These are phyloP conservation scores for Pythium apleroticum DNA, from an alignment of 352 stramenopile species.

Conservation along the genomic window DNA sequence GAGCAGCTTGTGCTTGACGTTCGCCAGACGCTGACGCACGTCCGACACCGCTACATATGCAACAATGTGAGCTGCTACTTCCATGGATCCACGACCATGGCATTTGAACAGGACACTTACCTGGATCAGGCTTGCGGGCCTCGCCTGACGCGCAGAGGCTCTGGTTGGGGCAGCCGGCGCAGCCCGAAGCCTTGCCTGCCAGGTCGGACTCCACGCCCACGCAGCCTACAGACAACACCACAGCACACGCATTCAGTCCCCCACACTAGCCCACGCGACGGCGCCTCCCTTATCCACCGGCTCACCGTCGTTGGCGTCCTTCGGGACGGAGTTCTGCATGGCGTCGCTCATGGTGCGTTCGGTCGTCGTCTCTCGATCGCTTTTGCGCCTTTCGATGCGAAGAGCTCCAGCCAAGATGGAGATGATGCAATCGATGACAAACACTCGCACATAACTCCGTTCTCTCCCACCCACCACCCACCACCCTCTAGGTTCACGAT, in stretches of 20 bases:
- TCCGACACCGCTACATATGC: slow-evolving; percentile 54
- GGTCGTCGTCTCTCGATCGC: not conserved
- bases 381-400: slow-evolving; percentile 4
- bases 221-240: slow-evolving; percentile 59
- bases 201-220: slow-evolving; percentile 93
- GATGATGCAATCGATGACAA: slow-evolving; percentile 32
- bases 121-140: slow-evolving; percentile 81
- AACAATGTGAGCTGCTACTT: not conserved
- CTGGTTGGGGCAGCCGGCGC: slow-evolving; percentile 98
- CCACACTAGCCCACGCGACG: slow-evolving; percentile 24
- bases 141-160: slow-evolving; percentile 93
- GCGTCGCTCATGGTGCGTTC: slow-evolving; percentile 22
- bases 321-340: slow-evolving; percentile 46
- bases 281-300: not conserved
- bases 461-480: slow-evolving; percentile 13
- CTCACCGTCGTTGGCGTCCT: slow-evolving; percentile 67
- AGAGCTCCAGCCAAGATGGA: not conserved
- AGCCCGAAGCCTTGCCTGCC: slow-evolving; percentile 94
- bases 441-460: slow-evolving; percentile 11
- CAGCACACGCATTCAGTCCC: not conserved
- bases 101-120: slow-evolving; percentile 16
- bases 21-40: slow-evolving; percentile 82
- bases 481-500: not conserved
- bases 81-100: not conserved
- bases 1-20: slow-evolving; percentile 96